Evolutionary conservation across 805 yeast species (phyloP).

Genomic region (Starmera amethionina): DNA sequence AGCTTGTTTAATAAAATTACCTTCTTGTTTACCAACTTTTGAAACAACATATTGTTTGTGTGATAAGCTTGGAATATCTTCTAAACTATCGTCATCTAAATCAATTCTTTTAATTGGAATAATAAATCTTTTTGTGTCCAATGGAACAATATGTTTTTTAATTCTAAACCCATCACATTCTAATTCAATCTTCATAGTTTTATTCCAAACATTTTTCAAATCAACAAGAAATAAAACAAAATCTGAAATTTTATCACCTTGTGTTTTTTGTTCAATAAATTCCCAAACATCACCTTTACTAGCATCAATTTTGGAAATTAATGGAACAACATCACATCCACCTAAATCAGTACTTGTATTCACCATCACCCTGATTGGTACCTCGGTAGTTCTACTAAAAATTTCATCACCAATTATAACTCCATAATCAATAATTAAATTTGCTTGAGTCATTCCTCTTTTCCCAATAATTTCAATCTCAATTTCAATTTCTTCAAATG

Average conservation of each 20-base stretch:
- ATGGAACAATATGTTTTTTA: slow-evolving; percentile 26
- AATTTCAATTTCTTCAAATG: slow-evolving; percentile 32
- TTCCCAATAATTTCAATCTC: slow-evolving; percentile 60
- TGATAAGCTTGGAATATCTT: slow-evolving; percentile 60
- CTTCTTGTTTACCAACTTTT: slow-evolving; percentile 46
- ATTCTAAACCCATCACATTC: slow-evolving; percentile 20
- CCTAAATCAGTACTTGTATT: slow-evolving; percentile 65
- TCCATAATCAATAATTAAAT: slow-evolving; percentile 58
- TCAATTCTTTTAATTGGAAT: slow-evolving; percentile 58
- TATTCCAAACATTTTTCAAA: slow-evolving; percentile 73
- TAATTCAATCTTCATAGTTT: slow-evolving; percentile 31
- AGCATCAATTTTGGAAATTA: slow-evolving; percentile 24
- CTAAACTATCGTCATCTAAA: slow-evolving; percentile 31
- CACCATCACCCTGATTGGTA: slow-evolving; percentile 65
- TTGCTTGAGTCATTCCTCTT: slow-evolving; percentile 60
- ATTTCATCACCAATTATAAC: slow-evolving; percentile 23
- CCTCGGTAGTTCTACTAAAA: slow-evolving; percentile 45
- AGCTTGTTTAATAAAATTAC: slow-evolving; percentile 41
- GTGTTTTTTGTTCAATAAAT: slow-evolving; percentile 10
- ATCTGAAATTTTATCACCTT: slow-evolving; percentile 23
- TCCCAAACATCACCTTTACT: slow-evolving; percentile 18
- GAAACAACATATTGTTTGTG: slow-evolving; percentile 55
- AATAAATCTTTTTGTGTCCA: slow-evolving; percentile 47
- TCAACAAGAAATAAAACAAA: slow-evolving; percentile 65
- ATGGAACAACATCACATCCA: slow-evolving; percentile 65